Evolutionary conservation across 2,329 filamentous ascomycete genomes (phyloP).

Genomic region (Monilinia laxa): DNA sequence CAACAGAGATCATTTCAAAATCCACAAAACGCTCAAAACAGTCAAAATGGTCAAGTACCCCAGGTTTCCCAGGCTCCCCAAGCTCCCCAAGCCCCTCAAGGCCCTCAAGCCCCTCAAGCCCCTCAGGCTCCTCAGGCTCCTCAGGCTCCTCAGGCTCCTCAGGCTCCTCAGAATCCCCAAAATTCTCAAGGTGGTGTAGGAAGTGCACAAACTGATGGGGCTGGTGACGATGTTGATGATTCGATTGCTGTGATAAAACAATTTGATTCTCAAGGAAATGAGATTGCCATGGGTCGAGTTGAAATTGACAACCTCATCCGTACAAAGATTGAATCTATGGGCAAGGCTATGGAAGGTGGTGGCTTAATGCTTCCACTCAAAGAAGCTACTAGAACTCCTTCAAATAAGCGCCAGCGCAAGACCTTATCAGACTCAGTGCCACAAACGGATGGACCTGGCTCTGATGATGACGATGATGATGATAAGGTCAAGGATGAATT

Average conservation of each 20-base stretch:
- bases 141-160: constrained; percentile 30
- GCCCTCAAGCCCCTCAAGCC: constrained; percentile 34
- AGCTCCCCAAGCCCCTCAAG: neutral
- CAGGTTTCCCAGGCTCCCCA: constrained; percentile 25
- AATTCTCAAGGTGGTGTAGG: constrained; percentile 44
- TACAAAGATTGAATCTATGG: constrained; percentile 62
- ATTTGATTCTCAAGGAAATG: constrained; percentile 53
- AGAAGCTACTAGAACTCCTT: constrained; percentile 34
- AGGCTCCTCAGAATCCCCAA: constrained; percentile 32
- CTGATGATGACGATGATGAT: constrained; percentile 60
- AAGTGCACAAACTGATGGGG: constrained; percentile 73
- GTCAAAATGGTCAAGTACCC: constrained; percentile 42
- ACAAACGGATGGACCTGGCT: constrained; percentile 58
- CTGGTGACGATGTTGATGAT: constrained; percentile 55
- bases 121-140: neutral
- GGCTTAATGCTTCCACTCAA: constrained; percentile 71
- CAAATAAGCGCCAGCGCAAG: constrained; percentile 42
- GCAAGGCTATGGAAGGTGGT: constrained; percentile 69
- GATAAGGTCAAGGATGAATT: constrained; percentile 57
- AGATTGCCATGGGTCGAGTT: constrained; percentile 56
- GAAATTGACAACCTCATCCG: constrained; percentile 71
- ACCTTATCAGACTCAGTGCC: constrained; percentile 35
- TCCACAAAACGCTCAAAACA: constrained; percentile 30
- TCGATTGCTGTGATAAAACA: constrained; percentile 58
- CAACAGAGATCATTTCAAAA: constrained; percentile 31